Evolutionary conservation across 305 asterid genomes (phyloP).

Genomic region (Fraxinus sp.): DNA sequence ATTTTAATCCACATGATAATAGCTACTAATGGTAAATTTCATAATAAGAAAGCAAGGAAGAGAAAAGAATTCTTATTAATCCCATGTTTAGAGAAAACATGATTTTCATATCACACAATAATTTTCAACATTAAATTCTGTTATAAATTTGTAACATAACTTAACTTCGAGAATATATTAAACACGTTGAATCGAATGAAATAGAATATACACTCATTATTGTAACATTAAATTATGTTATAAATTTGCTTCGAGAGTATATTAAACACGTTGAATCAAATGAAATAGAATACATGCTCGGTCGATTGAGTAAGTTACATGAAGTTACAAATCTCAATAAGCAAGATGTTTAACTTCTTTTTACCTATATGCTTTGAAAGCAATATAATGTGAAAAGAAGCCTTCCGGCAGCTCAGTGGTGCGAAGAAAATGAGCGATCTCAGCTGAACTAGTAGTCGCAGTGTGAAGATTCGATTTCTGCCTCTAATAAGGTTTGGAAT

Average conservation of each 20-base stretch:
- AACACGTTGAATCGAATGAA: not conserved
- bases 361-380: not conserved
- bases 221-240: not conserved
- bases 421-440: too few species aligned
- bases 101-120: not conserved
- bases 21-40: not conserved
- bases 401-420: too few species aligned
- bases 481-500: too few species aligned
- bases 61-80: not conserved
- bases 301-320: slow-evolving; percentile 11
- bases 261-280: not conserved
- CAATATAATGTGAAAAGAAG: not conserved
- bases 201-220: not conserved
- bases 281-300: not conserved
- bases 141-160: not conserved
- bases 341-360: not conserved
- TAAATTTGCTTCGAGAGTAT: not conserved
- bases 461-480: too few species aligned
- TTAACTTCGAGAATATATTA: not conserved
- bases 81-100: not conserved
- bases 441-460: too few species aligned
- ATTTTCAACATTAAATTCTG: not conserved
- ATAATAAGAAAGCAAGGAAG: not conserved
- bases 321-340: slow-evolving; percentile 31
- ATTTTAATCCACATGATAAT: not conserved